Percentiles rank a stretch among this genome's conserved stretches.
Conservation (phyloP, 2,329 filamentous ascomycete genomes). For the Ophiostoma triangulosporum region DNA sequence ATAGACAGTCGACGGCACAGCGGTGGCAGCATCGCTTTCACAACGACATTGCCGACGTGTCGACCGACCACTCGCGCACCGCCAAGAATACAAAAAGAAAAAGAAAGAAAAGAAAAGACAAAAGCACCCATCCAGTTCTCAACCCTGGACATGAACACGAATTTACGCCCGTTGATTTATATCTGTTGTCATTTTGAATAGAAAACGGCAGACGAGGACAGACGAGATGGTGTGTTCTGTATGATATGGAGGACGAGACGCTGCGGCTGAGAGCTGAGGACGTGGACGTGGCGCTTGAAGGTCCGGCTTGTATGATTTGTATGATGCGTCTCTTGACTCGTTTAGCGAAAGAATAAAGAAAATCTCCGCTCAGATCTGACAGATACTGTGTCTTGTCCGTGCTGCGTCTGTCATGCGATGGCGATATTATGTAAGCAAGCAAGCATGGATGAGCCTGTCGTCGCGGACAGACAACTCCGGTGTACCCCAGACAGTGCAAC, state of each 20-base stretch:
- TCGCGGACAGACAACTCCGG: too few relatives aligned
- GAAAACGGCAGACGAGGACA: neutral
- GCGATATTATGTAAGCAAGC: neutral
- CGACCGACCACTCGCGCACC: neutral
- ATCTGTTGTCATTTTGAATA: neutral
- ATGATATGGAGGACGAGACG: neutral
- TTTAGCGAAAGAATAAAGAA: neutral
- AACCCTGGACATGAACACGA: neutral
- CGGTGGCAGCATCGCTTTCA: too few relatives aligned
- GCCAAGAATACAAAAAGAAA: neutral
- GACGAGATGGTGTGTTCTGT: neutral
- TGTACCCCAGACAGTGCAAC: too few relatives aligned
- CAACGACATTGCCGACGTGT: too few relatives aligned
- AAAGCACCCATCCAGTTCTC: neutral
- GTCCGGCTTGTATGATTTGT: neutral
- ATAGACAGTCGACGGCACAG: too few relatives aligned
- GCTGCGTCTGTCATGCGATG: neutral
- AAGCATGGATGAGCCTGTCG: too few relatives aligned
- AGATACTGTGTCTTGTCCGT: too few relatives aligned
- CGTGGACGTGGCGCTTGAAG: neutral
- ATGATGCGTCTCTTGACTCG: too few relatives aligned
- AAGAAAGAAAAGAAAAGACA: neutral
- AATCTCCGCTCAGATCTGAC: neutral
- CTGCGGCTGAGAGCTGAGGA: neutral
- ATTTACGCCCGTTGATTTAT: constrained; percentile 1